Base-by-base conservation (phyloP, 768 basidiomycete genomes). In the Kockovaella imperatae region DNA sequence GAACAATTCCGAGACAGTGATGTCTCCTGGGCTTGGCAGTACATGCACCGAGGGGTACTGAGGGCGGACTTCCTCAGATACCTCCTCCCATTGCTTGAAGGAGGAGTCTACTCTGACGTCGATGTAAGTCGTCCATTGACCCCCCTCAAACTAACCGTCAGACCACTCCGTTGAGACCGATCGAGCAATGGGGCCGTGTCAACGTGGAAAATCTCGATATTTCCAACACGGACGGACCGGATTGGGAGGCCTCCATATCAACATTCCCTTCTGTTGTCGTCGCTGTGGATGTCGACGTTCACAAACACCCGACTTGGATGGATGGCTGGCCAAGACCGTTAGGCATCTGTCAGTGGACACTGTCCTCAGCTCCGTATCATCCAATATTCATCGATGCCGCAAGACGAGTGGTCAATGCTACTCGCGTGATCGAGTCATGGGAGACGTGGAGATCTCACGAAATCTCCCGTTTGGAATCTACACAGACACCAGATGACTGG, bases 271-370 rank as follows among this genome's bases (percentile, higher is more conserved):
- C 60, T 17, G 63, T 65, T 5, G 44, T 65, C 14, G 56, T 65
- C 15, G 63, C 49, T 13, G 44, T 65, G 13, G 63, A 65, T 21
- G 60, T 62, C 20, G 56, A 65, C 44, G 63, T 65, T 15, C 57
- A 59, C 36, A 25, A 41, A 3, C 31, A 49, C n/a, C 17, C 34
- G 28, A 23, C 25, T 10, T 65, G 60, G 60, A 42, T 44, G 18
- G 35, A 46, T 10, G 39, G 32, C 18, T 65, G 60, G 57, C 63
- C 63, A 8, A 41, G 63, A 35, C 45, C 63, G 3, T 10, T 65
- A 8, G 60, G 57, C 13, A 65, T 65, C 48, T 67, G 63, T 43
- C 68, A 70, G 41, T 70, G 70, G 70, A 63, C 67, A 5, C 47
- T 72, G n/a, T 59, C 60, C 2, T 59, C 57, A 5, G 49, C 61